Percentiles rank a stretch among this genome's conserved stretches.
Evolutionary conservation across 2,329 filamentous ascomycete species (phyloP).

Genomic region (Calonectria pauciramosa): DNA sequence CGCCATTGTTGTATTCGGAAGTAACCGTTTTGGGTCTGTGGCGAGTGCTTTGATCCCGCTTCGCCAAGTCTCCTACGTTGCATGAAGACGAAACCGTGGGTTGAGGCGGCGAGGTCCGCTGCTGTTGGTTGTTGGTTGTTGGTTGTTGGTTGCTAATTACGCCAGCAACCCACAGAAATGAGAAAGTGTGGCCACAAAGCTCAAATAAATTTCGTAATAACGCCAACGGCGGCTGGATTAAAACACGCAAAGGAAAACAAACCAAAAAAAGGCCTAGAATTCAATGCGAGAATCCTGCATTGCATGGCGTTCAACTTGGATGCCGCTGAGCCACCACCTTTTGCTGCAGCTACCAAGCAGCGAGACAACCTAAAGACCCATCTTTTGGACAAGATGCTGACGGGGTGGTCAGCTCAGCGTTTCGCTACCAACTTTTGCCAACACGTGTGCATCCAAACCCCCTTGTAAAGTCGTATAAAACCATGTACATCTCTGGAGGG

Average conservation of each 20-base stretch:
- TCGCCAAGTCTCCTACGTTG: neutral
- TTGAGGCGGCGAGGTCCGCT: neutral
- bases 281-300: neutral
- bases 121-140: slow-evolving; percentile 4
- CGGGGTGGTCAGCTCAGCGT: neutral
- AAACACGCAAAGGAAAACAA: no score
- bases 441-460: neutral
- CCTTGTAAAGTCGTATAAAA: neutral
- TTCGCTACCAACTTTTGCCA: neutral
- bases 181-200: neutral
- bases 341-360: neutral
- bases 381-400: neutral
- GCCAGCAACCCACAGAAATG: neutral
- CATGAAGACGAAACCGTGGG: neutral
- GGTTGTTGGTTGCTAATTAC: neutral
- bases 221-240: neutral
- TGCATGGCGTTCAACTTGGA: neutral
- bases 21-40: neutral
- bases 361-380: neutral
- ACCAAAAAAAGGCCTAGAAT: no score
- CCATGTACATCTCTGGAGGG: neutral
- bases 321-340: neutral
- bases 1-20: neutral
- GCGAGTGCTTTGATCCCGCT: neutral
- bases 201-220: neutral